Evolutionary conservation across 495 filamentous ascomycete genomes (phyloP), one percentile per base, ranked within the genome.

Genomic region (Annulohypoxylon nitens): DNA sequence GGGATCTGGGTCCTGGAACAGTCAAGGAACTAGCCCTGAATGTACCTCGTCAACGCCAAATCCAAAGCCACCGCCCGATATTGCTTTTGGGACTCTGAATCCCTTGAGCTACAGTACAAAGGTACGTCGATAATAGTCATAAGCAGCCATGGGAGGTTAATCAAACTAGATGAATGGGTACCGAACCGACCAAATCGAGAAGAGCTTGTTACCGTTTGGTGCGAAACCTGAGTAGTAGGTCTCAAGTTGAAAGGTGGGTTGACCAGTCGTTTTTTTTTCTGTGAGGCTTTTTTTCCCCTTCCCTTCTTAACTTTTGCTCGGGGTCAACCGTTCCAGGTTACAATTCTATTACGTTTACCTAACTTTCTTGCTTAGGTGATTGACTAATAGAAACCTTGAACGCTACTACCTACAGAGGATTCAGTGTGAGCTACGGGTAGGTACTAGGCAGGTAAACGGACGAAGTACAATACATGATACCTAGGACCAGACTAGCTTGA

Each of bases 311-410:
- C 23, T 37, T 34, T 54, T 30, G 5, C 12, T 20, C 50, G 12
- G 25, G 36, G 37, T 33, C 33, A 48, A 16, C 4, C 43, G 20
- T 39, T 39, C 34, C 11, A 25, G 66, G 20, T 39, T 39, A 45
- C 11, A 25, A 70, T 62, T 69, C 71, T 23, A 74, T 74, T 74
- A 74, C 71, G 66, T 74, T 70, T 70, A 63, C 53, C 37, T 61
- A 55, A 67, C 53, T 47, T 61, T 61, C 43, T 33, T 9, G 54
- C 51, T 61, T 70, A 64, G 67, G 55, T 43, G 33, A 34, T n/a
- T 43, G 36, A 60, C 34, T 59, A 41, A 59, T 5, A 59, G 34
- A 20, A 33, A 41, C 26, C 30, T 30, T 30, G 30, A 30, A 30
- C 30, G 30, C 30, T 30, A 30, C 30, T 30, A 30, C 30, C 30